Evolutionary conservation across 2,329 filamentous ascomycete genomes (phyloP).

Genomic region (Ceratocystis alfenasii): DNA sequence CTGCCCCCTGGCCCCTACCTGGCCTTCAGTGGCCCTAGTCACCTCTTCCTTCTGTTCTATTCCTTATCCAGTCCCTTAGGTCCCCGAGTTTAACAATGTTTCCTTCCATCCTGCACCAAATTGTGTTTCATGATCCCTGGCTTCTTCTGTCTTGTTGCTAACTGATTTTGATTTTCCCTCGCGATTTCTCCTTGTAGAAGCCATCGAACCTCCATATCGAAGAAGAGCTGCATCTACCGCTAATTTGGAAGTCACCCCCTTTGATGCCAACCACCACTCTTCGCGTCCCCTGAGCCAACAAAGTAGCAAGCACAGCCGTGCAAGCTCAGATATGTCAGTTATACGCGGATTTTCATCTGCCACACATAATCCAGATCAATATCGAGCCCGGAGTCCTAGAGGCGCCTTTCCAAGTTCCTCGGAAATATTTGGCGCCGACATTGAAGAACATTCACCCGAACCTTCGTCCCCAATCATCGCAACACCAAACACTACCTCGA

Average conservation of each 20-base stretch:
- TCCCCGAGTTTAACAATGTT: neutral
- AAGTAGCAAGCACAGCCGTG: conserved; percentile 52
- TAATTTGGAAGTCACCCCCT: conserved; percentile 43
- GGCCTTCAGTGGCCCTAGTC: neutral
- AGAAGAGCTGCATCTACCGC: conserved; percentile 50
- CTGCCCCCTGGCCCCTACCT: neutral
- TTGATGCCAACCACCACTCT: conserved; percentile 35
- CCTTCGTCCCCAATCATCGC: neutral
- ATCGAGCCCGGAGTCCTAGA: conserved; percentile 35
- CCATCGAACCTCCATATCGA: conserved; percentile 31
- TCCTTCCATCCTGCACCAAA: conserved; percentile 9
- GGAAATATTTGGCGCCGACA: conserved; percentile 32
- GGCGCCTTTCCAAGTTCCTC: conserved; percentile 31
- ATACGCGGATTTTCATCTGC: conserved; percentile 42
- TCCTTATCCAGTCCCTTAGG: neutral
- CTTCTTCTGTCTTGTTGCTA: conserved; percentile 4
- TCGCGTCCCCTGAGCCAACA: conserved; percentile 44
- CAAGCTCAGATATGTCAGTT: conserved; percentile 58
- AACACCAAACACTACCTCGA: conserved; percentile 12
- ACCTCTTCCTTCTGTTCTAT: neutral
- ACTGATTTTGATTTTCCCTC: conserved; percentile 22
- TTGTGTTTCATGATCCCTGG: conserved; percentile 19
- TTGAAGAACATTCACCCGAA: conserved; percentile 13
- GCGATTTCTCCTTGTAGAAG: conserved; percentile 16
- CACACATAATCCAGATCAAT: conserved; percentile 33